Percentiles rank a stretch among this genome's conserved stretches.
Conservation (phyloP, 805 yeast genomes). For the Grigorovia humatica region DNA sequence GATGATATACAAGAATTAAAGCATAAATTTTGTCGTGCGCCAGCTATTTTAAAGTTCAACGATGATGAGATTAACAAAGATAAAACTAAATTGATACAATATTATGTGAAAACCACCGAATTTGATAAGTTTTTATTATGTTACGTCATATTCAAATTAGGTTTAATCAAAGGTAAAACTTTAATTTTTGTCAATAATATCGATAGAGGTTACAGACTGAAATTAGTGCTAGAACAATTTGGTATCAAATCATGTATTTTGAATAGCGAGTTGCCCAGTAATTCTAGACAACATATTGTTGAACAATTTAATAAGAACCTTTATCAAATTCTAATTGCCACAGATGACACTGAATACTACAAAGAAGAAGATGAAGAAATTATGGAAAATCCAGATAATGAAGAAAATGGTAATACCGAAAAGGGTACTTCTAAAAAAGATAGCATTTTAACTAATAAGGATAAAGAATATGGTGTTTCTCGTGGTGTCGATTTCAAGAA, state of each 20-base stretch:
- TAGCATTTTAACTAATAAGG: conserved; percentile 32
- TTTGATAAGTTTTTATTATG: conserved; percentile 84
- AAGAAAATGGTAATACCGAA: conserved; percentile 7
- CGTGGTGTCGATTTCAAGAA: conserved; percentile 95
- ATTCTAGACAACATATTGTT: conserved; percentile 88
- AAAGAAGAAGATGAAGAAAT: conserved; percentile 34
- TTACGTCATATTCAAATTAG: conserved; percentile 84
- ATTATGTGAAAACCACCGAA: conserved; percentile 76
- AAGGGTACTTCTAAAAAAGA: conserved; percentile 18
- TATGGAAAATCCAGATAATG: conserved; percentile 9
- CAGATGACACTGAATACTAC: conserved; percentile 72
- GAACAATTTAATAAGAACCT: conserved; percentile 90
- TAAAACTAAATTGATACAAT: conserved; percentile 63
- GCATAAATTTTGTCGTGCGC: conserved; percentile 63
- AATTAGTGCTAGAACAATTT: conserved; percentile 85
- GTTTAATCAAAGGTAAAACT: conserved; percentile 83
- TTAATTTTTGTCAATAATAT: conserved; percentile 84
- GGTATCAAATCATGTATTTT: conserved; percentile 83
- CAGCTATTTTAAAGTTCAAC: conserved; percentile 71
- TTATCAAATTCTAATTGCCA: conserved; percentile 81
- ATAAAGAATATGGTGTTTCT: conserved; percentile 84
- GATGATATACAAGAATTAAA: conserved; percentile 77
- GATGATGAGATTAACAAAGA: conserved; percentile 49
- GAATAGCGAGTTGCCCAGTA: conserved; percentile 85
- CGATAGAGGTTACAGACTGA: conserved; percentile 89